Conservation (phyloP, 192 early-diverging fungal species). For the Coemansia sp. region DNA sequence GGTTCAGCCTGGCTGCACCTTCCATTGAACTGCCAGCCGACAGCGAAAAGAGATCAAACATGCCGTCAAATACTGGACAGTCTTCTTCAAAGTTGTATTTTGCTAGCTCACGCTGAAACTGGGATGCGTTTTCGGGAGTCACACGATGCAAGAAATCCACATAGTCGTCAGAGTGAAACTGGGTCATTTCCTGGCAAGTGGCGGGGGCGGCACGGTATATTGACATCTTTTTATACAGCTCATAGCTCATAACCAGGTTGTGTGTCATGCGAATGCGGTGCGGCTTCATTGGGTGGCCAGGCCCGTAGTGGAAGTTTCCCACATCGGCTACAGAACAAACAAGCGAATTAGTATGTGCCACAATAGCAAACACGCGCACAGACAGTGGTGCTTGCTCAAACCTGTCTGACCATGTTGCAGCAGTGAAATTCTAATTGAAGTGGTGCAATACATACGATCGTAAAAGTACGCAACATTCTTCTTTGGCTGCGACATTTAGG, state of each 20-base stretch:
- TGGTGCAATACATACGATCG: constrained; percentile 34
- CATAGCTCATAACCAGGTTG: constrained; percentile 94
- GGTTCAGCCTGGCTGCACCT: constrained; percentile 83
- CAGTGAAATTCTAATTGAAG: not conserved
- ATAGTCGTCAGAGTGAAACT: constrained; percentile 95
- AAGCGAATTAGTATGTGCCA: not conserved
- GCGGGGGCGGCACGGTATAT: constrained; percentile 77
- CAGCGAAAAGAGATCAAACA: constrained; percentile 91
- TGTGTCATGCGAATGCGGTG: constrained; percentile 94
- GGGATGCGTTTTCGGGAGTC: constrained; percentile 72
- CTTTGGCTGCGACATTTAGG: constrained; percentile 25
- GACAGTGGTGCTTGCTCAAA: constrained; percentile 1
- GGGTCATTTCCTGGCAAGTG: constrained; percentile 89
- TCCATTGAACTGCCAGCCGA: constrained; percentile 94
- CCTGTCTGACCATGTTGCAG: not conserved
- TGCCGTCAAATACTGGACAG: constrained; percentile 96
- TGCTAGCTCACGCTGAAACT: constrained; percentile 61
- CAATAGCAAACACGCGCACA: constrained; percentile 8
- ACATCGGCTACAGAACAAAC: constrained; percentile 54
- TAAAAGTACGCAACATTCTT: constrained; percentile 55
- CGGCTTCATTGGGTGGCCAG: constrained; percentile 98
- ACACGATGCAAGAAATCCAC: constrained; percentile 86
- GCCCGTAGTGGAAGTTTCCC: constrained; percentile 86
- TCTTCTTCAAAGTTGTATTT: constrained; percentile 92
- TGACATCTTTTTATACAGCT: constrained; percentile 91